phyloP scores from a whole-genome alignment of 2,329 filamentous ascomycete species.

The Aspergillus versicolor region DNA sequence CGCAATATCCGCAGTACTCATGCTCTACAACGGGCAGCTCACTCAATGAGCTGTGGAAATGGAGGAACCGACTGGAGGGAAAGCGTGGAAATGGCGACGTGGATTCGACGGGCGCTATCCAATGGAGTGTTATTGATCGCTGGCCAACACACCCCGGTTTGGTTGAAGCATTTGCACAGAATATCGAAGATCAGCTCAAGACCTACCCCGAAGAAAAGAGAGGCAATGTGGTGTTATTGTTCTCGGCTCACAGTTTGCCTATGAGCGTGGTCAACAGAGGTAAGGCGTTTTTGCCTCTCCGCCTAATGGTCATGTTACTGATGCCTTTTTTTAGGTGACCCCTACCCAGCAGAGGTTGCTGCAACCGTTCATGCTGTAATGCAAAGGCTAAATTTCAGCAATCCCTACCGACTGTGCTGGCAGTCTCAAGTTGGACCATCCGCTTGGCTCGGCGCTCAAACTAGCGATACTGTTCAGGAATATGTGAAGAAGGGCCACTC shows the following conservation, averaged over 20 bases:
- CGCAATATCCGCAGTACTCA: constrained; percentile 97
- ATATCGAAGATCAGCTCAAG: constrained; percentile 80
- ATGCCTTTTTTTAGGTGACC: constrained; percentile 62
- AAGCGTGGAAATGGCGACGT: constrained; percentile 58
- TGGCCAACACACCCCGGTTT: constrained; percentile 93
- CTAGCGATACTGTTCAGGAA: constrained; percentile 78
- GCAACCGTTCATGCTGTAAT: constrained; percentile 98
- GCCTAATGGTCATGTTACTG: background rate
- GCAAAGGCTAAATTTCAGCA: constrained; percentile 79
- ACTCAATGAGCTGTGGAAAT: constrained; percentile 97
- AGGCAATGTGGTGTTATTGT: constrained; percentile 79
- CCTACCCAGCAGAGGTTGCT: constrained; percentile 92
- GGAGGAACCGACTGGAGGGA: constrained; percentile 80
- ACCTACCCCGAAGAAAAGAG: constrained; percentile 81
- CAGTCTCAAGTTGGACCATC: constrained; percentile 96
- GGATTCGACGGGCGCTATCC: constrained; percentile 67
- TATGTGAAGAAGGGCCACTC: constrained; percentile 90
- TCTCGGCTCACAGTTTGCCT: constrained; percentile 92
- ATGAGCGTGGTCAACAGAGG: constrained; percentile 97
- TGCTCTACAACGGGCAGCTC: constrained; percentile 97
- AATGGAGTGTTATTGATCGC: constrained; percentile 96
- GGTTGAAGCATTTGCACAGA: constrained; percentile 86
- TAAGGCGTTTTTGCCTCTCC: constrained; percentile 35
- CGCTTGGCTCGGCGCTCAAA: constrained; percentile 94
- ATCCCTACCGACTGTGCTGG: constrained; percentile 94